Percentiles rank a stretch among this genome's conserved stretches.
Evolutionary conservation across 2,329 filamentous ascomycete genomes (phyloP).

Genomic region (Fusarium sp.): DNA sequence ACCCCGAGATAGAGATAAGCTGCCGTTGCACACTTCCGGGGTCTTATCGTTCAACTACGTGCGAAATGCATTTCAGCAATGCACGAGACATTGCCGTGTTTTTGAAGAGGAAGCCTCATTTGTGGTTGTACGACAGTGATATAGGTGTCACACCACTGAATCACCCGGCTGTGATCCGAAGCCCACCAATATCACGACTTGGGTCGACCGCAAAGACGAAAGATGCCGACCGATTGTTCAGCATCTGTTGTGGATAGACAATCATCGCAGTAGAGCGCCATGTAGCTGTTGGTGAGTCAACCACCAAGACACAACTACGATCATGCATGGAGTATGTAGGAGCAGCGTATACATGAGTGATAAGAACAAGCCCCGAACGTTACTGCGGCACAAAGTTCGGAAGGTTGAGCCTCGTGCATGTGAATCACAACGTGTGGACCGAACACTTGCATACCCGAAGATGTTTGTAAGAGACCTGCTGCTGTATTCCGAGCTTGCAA

Average conservation of each 20-base stretch:
- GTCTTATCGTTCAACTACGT: neutral
- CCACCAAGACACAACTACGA: neutral
- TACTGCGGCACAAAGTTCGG: constrained; percentile 9
- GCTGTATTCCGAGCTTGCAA: constrained; percentile 9
- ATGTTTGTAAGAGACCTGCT: constrained; percentile 18
- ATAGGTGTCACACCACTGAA: neutral
- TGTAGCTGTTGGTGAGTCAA: neutral
- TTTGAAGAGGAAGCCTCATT: neutral
- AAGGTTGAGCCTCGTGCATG: constrained; percentile 2
- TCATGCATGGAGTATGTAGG: neutral
- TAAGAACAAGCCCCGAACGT: neutral
- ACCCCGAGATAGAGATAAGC: neutral
- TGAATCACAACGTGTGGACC: constrained; percentile 13
- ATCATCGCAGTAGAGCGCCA: neutral
- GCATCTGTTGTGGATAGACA: neutral
- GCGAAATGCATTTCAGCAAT: neutral
- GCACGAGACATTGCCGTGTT: neutral
- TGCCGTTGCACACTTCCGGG: neutral
- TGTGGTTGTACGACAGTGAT: neutral
- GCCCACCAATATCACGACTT: neutral
- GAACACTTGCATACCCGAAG: constrained; percentile 26
- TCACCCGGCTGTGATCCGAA: neutral
- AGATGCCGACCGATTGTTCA: neutral
- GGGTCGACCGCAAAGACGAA: no score
- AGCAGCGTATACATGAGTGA: neutral